Percentiles rank a stretch among this genome's conserved stretches.
Conservation (phyloP, 495 filamentous ascomycete species). For the Cladorrhinum samala region DNA sequence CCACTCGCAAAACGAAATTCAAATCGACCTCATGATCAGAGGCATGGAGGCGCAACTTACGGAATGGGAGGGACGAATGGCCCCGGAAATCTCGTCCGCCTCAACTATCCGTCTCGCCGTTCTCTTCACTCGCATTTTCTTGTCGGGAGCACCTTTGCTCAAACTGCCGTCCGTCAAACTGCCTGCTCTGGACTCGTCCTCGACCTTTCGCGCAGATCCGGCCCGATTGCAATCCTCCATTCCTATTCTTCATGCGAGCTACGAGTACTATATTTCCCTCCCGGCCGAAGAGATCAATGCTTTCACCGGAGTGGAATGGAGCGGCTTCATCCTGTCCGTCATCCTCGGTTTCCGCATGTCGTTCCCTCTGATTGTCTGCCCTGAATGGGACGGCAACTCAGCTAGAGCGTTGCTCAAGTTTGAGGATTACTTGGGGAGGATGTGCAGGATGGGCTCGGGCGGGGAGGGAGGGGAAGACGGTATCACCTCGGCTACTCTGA, state of each 20-base stretch:
- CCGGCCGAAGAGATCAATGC: slow-evolving; percentile 19
- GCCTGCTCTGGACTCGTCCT: not conserved
- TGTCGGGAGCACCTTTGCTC: slow-evolving; percentile 33
- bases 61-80: slow-evolving; percentile 34
- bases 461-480: not conserved
- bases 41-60: slow-evolving; percentile 38
- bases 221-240: slow-evolving; percentile 7
- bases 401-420: slow-evolving; percentile 28
- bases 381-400: slow-evolving; percentile 31
- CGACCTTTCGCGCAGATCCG: slow-evolving; percentile 13
- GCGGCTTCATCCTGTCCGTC: slow-evolving; percentile 28
- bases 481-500: not conserved
- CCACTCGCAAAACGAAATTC: slow-evolving; percentile 27
- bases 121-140: slow-evolving; percentile 30
- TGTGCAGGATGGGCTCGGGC: slow-evolving; percentile 16
- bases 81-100: slow-evolving; percentile 17
- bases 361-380: slow-evolving; percentile 31
- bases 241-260: slow-evolving; percentile 18
- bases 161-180: slow-evolving; percentile 14
- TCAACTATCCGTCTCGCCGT: slow-evolving; percentile 27
- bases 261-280: slow-evolving; percentile 26
- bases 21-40: slow-evolving; percentile 33
- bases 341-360: slow-evolving; percentile 38
- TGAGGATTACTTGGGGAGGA: slow-evolving; percentile 21
- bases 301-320: slow-evolving; percentile 31